A percentile compares a stretch with the other conserved stretches of the same genome.
Evolutionary conservation across 345 rosid genomes (phyloP).

Genomic region (Pugionium cornutum): DNA sequence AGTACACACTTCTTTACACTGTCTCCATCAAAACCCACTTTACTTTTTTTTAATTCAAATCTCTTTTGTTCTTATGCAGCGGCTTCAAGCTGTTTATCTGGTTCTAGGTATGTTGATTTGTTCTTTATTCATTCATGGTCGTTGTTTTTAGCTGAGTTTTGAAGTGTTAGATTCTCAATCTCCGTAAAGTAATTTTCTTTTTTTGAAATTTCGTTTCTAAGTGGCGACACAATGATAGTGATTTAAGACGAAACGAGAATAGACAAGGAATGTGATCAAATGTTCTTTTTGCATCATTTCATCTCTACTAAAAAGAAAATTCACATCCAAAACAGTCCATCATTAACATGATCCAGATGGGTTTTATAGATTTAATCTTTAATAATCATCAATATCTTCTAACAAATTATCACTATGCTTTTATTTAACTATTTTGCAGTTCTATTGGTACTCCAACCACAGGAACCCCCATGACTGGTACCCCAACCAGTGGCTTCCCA

Average conservation of each 20-base stretch:
- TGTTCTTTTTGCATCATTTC: slow-evolving; percentile 5
- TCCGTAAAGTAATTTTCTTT: slow-evolving; percentile 5
- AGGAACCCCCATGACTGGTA: slow-evolving; percentile 8
- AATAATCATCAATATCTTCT: not conserved
- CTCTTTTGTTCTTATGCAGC: slow-evolving; percentile 26
- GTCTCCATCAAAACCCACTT: not conserved
- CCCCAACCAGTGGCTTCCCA: not conserved
- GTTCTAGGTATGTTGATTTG: slow-evolving; percentile 38
- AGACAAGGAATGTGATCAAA: slow-evolving; percentile 26
- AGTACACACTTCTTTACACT: slow-evolving; percentile 19
- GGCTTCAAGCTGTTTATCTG: slow-evolving; percentile 35
- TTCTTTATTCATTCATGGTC: slow-evolving; percentile 16
- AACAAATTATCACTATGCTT: slow-evolving; percentile 5
- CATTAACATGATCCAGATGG: slow-evolving; percentile 33
- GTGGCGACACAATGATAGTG: slow-evolving; percentile 32
- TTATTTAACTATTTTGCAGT: slow-evolving; percentile 30
- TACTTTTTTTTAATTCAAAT: not conserved
- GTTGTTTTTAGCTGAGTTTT: not conserved
- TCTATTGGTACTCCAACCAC: slow-evolving; percentile 39
- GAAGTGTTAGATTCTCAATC: not conserved
- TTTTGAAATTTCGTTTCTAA: too few species aligned
- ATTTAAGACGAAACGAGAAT: slow-evolving; percentile 20
- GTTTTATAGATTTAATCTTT: not conserved
- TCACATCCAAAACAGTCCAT: slow-evolving; percentile 2
- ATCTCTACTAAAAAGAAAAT: slow-evolving; percentile 12